These are phyloP conservation scores for Microstegium vimineum DNA, from an alignment of 176 grass and related monocot genomes.

Conservation along the genomic window DNA sequence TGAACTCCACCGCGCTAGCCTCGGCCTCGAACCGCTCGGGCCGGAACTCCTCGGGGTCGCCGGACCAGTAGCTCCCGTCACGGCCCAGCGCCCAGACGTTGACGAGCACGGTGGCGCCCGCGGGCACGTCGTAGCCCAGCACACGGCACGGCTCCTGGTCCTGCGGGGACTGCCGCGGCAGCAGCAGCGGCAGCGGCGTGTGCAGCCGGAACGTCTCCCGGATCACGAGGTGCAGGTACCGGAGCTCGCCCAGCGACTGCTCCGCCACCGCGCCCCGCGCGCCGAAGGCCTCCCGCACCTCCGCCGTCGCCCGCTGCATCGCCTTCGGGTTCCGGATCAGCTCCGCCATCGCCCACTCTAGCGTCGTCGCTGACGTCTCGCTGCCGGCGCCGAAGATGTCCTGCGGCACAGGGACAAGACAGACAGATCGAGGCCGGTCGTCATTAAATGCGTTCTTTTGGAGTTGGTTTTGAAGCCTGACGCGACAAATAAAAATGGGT, in stretches of 20 bases:
- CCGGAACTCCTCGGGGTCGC: slow-evolving; percentile 37
- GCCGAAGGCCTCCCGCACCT: slow-evolving; percentile 44
- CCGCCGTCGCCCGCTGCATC: slow-evolving; percentile 34
- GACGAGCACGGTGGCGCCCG: slow-evolving; percentile 35
- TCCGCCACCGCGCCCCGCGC: slow-evolving; percentile 11
- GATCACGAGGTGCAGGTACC: slow-evolving; percentile 56
- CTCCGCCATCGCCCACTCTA: slow-evolving; percentile 61
- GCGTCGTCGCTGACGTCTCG: slow-evolving; percentile 51
- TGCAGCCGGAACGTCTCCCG: slow-evolving; percentile 63
- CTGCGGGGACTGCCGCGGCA: slow-evolving; percentile 45
- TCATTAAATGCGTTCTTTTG: too few relatives aligned
- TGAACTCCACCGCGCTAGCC: slow-evolving; percentile 18
- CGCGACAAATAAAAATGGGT: too few relatives aligned
- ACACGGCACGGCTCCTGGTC: slow-evolving; percentile 22
- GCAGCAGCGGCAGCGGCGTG: slow-evolving; percentile 40
- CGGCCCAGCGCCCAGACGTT: slow-evolving; percentile 63
- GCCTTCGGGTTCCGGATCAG: slow-evolving; percentile 42
- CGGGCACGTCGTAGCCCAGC: slow-evolving; percentile 47
- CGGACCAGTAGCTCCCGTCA: slow-evolving; percentile 46
- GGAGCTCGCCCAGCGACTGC: slow-evolving; percentile 8
- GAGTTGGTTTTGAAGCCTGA: too few relatives aligned
- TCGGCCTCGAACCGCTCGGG: slow-evolving; percentile 37
- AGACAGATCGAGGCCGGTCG: neutral
- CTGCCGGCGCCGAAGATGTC: slow-evolving; percentile 57
- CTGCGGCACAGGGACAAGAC: slow-evolving; percentile 9